Base-by-base conservation (phyloP, 2,329 filamentous ascomycete species). In the Diaporthe citrichinensis region DNA sequence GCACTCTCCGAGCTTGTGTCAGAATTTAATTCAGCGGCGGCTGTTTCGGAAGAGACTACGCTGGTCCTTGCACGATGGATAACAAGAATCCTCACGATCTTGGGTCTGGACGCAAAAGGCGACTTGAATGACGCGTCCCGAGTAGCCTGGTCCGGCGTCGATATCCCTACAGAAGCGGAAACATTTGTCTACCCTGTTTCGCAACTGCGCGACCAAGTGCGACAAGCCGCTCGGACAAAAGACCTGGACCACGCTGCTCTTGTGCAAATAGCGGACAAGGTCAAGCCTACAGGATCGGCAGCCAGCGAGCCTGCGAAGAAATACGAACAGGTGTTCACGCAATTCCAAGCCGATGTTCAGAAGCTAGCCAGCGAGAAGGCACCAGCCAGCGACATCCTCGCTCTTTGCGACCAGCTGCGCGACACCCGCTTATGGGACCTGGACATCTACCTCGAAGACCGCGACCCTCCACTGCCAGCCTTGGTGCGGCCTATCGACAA, bases 361-460 rank as follows among this genome's bases (percentile, higher is more conserved):
- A 80, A 81, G 5, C 82, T 90, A 0, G 83, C 84, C 12, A 81
- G 81, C 39, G 82, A 85, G 72, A 84, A 86, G 68, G 85, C 87
- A 1, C 83, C 90, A 2, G 86, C 89, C 10, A 92, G 91, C 79
- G 88, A 91, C 20, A 88, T 92, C 62, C 88, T 94, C n/a, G 84
- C 86, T 1, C 88, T 94, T 61, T 94, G 91, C 83, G 93, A 93
- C 81, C 85, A 87, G 23, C 86, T 94, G 73, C 90, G 93, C 71
- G 91, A 94, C 80, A 85, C 89, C 3, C 88, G 91, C 72, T 88
- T 94, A 9, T 93, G 91, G 85, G 87, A 92, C 74, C 85, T 93
- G 1, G 91, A 89, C 62, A 90, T 94, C 78, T 94, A 94, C 80
- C 90, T 95, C 20, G 93, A 95, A 81, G 93, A 95, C 80, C 90